Percentiles rank a stretch among this genome's conserved stretches.
Evolutionary conservation across 345 rosid species (phyloP).

Genomic region (Diplotaxis tenuifolia): DNA sequence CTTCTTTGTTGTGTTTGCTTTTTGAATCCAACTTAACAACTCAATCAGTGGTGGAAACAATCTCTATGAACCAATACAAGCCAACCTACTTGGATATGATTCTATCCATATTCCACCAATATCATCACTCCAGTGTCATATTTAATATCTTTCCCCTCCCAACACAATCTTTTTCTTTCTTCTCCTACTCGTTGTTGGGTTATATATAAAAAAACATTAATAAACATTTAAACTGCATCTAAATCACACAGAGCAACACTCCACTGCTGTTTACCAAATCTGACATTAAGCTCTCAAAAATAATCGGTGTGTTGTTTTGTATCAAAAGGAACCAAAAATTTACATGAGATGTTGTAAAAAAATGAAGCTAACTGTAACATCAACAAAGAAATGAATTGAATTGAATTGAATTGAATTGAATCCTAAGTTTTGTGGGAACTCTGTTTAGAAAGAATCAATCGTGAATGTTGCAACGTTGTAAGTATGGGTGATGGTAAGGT

Average conservation of each 20-base stretch:
- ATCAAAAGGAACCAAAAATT: constrained; percentile 16
- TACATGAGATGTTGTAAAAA: constrained; percentile 26
- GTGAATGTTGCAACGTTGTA: constrained; percentile 73
- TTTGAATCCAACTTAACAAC: constrained; percentile 11
- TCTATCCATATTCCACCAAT: constrained; percentile 61
- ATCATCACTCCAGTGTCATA: constrained; percentile 52
- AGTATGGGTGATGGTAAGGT: constrained; percentile 46
- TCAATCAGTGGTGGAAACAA: constrained; percentile 30
- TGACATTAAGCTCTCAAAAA: background rate
- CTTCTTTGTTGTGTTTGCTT: constrained; percentile 27
- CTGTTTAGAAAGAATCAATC: constrained; percentile 32
- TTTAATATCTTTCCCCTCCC: constrained; percentile 41
- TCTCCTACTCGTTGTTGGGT: too few relatives aligned
- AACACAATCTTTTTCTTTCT: too few relatives aligned
- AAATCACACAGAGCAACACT: too few relatives aligned
- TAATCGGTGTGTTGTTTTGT: background rate
- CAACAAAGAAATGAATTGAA: constrained; percentile 23
- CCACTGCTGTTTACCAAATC: constrained; percentile 4
- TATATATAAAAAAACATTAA: background rate
- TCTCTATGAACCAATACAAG: constrained; percentile 22
- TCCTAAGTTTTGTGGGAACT: constrained; percentile 4
- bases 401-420: constrained; percentile 37
- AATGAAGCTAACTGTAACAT: constrained; percentile 33
- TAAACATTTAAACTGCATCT: background rate
- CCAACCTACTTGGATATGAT: constrained; percentile 50